These are phyloP conservation scores for Torrubiella hemipterigena DNA, from an alignment of 2,329 filamentous ascomycete species.

Conservation along the genomic window DNA sequence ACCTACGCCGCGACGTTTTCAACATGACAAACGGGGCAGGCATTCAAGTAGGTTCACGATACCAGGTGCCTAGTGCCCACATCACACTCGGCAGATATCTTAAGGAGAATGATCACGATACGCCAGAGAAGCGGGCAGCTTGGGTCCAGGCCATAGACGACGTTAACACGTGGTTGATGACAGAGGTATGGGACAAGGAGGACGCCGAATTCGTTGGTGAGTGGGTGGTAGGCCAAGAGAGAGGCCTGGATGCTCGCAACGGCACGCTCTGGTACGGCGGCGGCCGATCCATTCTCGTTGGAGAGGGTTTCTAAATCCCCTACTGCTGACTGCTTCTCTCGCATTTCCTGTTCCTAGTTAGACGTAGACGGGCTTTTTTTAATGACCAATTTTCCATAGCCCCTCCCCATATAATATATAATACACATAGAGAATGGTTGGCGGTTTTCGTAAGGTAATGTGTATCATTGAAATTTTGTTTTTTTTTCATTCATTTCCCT, in stretches of 20 bases:
- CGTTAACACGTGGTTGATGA: conserved; percentile 64
- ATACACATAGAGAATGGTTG: neutral
- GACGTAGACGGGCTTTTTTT: neutral
- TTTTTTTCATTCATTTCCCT: conserved; percentile 25
- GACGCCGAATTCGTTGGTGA: conserved; percentile 43
- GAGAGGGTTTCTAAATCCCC: conserved; percentile 43
- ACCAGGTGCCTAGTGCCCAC: conserved; percentile 82
- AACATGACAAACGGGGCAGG: conserved; percentile 47
- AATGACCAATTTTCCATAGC: neutral
- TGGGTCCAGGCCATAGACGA: conserved; percentile 62
- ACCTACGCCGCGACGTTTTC: conserved; percentile 72
- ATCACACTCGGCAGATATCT: conserved; percentile 80
- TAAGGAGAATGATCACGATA: conserved; percentile 49
- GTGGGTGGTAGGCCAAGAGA: conserved; percentile 82
- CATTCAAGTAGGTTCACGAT: conserved; percentile 63
- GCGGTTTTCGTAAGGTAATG: no score
- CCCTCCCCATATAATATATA: neutral
- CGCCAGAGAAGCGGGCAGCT: conserved; percentile 42
- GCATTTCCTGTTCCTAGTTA: neutral
- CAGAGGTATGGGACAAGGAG: conserved; percentile 53
- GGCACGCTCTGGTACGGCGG: conserved; percentile 82
- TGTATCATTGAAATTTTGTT: no score
- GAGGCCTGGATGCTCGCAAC: conserved; percentile 61
- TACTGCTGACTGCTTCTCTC: neutral
- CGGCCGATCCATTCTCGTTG: conserved; percentile 55